These are phyloP conservation scores for Colletotrichum kahawae DNA, from an alignment of 2,329 filamentous ascomycete species.

Conservation along the genomic window DNA sequence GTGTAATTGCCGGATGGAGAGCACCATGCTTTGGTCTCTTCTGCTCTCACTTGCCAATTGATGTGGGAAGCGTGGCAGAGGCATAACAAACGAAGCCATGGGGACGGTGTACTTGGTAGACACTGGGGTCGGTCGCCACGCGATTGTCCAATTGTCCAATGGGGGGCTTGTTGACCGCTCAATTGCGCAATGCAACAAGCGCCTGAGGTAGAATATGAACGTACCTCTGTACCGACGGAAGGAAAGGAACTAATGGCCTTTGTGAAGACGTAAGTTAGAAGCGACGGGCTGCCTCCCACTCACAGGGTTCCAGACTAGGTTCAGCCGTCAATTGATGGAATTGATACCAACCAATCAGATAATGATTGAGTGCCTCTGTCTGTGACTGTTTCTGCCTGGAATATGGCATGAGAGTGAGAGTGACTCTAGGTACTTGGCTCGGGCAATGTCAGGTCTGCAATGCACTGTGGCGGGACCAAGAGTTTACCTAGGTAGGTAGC, in stretches of 20 bases:
- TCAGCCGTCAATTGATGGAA: background rate
- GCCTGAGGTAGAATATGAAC: background rate
- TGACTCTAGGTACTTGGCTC: background rate
- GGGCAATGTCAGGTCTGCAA: background rate
- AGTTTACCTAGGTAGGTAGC: background rate
- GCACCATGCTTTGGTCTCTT: background rate
- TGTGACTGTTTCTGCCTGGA: background rate
- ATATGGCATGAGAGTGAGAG: background rate
- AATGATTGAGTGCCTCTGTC: background rate
- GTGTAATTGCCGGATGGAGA: background rate
- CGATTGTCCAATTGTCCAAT: slow-evolving; percentile 16
- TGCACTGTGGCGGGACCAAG: background rate
- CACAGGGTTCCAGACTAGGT: background rate
- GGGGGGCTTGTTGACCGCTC: background rate
- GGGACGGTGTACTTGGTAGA: background rate
- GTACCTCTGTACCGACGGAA: background rate
- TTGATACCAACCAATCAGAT: background rate
- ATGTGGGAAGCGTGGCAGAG: background rate
- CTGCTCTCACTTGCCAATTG: background rate
- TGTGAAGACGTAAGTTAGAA: background rate
- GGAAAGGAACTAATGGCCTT: background rate
- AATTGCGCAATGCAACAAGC: background rate
- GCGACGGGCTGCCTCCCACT: background rate
- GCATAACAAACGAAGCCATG: background rate
- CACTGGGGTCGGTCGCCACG: background rate